A percentile compares a stretch with the other conserved stretches of the same genome.
Evolutionary conservation across 2,329 filamentous ascomycete genomes (phyloP).

Genomic region (Fusarium equiseti): DNA sequence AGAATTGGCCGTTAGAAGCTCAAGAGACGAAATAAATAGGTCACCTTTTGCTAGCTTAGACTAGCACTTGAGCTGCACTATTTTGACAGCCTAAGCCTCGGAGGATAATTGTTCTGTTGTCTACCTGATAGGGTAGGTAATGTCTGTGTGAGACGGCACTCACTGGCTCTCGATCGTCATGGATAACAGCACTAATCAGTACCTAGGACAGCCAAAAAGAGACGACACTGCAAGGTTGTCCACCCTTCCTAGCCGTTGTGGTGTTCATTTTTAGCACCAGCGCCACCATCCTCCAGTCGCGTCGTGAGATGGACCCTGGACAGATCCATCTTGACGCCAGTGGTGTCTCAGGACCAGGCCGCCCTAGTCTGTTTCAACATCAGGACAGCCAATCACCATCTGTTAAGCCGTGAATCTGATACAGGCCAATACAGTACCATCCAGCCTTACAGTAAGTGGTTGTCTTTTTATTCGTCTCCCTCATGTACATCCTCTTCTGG

Average conservation of each 20-base stretch:
- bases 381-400: constrained; percentile 43
- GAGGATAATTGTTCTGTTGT: background rate
- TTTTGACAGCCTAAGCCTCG: background rate
- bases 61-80: background rate
- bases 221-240: constrained; percentile 5
- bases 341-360: constrained; percentile 36
- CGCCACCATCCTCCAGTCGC: constrained; percentile 26
- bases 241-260: constrained; percentile 2
- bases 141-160: constrained; percentile 6
- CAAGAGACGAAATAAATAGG: background rate
- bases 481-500: constrained; percentile 3
- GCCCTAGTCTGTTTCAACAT: constrained; percentile 46
- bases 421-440: constrained; percentile 22
- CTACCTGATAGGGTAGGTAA: background rate
- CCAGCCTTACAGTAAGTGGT: constrained; percentile 21
- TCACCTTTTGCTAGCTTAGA: background rate
- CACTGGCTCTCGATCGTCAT: constrained; percentile 1
- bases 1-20: background rate
- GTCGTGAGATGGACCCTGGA: constrained; percentile 6
- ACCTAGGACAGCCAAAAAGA: background rate
- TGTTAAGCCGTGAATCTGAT: constrained; percentile 30
- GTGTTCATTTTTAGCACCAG: constrained; percentile 44
- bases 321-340: constrained; percentile 24
- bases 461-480: background rate
- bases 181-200: background rate